Base-by-base conservation (phyloP, 495 filamentous ascomycete species). In the Cercophora scortea region DNA sequence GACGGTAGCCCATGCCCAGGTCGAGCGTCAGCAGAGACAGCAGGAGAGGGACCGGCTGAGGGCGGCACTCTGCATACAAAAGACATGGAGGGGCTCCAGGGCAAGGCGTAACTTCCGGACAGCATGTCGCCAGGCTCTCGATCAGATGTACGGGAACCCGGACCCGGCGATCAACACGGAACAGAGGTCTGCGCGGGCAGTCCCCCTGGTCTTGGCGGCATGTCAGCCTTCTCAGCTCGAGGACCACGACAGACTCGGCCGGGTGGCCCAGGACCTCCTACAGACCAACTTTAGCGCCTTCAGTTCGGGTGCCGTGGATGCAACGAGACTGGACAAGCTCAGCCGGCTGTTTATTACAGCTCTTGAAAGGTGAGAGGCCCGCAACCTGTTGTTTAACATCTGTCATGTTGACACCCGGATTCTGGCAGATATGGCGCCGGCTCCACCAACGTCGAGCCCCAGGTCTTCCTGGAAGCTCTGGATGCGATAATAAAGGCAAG, bases 1-100 rank as follows among this genome's bases (percentile, higher is more conserved):
- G 61, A 85, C 92, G 0, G 78, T 97, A 12, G 86, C 86, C 25
- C 80, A 86, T 56, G 94, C 93, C 17, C 88, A 95, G 60, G 85
- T 88, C 54, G 89, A 96, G 60, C 84, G 93, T 34, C 62, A 81
- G 52, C 73, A 82, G 51, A 80, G 93, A 61, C 88, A 96, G 58
- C 87, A 81, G 33, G 89, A 97, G 62, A 78, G 91, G 56, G 84
- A 89, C 16, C 80, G 83, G 43, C 73, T 91, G 32, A 85, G 84
- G 61, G 89, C 92, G 25, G 78, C 82, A 34, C 85, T 79, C 55
- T 74, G 72, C 42, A 78, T 97, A 55, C 93, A 98, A 65, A 79
- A 82, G 54, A 71, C 77, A 67, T 98, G 92, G 92, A 78, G 93
- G 70, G 90, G 89, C 8, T 76, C 92, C 65, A 79, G 71, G 49